Evolutionary conservation across 1,284 basidiomycete species (phyloP), one percentile per base, ranked within the genome.

Genomic region (Ceratorhiza oryzae-sativae): DNA sequence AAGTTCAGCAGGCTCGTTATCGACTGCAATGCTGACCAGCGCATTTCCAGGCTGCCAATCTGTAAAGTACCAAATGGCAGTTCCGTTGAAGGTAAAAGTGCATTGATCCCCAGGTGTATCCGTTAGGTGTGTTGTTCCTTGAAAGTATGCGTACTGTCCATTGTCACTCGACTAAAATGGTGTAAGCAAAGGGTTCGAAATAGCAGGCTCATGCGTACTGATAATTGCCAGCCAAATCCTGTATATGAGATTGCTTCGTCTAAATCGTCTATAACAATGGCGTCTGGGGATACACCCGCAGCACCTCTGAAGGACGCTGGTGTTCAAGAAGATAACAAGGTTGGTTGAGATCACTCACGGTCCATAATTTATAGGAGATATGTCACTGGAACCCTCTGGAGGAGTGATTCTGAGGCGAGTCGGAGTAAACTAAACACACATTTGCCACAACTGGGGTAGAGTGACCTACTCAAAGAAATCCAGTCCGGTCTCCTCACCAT

Each of bases 1-100:
- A 2, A 10, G 9, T 42, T 59, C 56, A 10, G n/a, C 56, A 2
- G 32, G 56, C 3, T 5, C 27, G 1, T 20, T 36, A 27, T 59
- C 56, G 15, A 59, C 23, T 25, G 34, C 41, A 41, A 59, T 59
- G 18, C 36, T 41, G 1, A 59, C 56, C 27, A 20, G 6, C 20
- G 56, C 56, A 18, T 59, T 59, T n/a, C 39, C 34, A 23, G 34
- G 34, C 6, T 4, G 23, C 3, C 5, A 36, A n/a, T 59, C 36
- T 2, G 56, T 41, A 41, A 59, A 59, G 36, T 59, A 59, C 56
- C 56, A 59, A 4, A 59, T n/a, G 8, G 4, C 56, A 13, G 56
- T 59, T 1, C 56, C 56, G 18, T 23, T 41, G 18, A 59, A 59
- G 2, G 18, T 41, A 15, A 59, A 59, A 3, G 36, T 59, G 30